A percentile compares a stretch with the other conserved stretches of the same genome.
phyloP scores from a whole-genome alignment of 2,329 filamentous ascomycete species.

The Colletotrichum karsti region DNA sequence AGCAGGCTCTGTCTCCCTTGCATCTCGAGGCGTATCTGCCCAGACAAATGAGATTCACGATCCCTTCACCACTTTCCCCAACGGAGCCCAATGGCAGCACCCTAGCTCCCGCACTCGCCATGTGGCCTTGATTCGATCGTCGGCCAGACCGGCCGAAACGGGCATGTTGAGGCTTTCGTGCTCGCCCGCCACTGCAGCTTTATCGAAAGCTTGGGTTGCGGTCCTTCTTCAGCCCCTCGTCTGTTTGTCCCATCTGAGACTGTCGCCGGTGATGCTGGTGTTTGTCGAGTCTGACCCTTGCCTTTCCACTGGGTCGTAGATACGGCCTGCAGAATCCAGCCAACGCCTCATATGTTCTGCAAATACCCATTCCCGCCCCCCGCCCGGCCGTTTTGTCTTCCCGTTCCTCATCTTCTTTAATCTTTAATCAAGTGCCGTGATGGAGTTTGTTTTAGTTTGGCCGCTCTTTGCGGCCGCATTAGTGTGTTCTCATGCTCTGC shows the following conservation, averaged over 20 bases:
- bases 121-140: neutral
- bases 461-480: neutral
- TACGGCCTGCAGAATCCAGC: neutral
- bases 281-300: neutral
- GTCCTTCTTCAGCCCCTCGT: neutral
- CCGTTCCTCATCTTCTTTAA: neutral
- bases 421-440: neutral
- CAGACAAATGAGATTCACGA: neutral
- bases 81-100: neutral
- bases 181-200: neutral
- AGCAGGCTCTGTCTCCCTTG: constrained; percentile 19
- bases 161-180: constrained; percentile 15
- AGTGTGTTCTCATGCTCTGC: neutral
- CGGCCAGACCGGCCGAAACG: constrained; percentile 14
- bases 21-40: neutral
- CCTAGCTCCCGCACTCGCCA: constrained; percentile 1
- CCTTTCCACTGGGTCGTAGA: neutral
- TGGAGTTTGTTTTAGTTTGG: neutral
- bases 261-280: neutral
- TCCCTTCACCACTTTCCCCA: constrained; percentile 1
- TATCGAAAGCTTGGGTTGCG: neutral
- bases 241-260: neutral
- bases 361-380: constrained; percentile 11
- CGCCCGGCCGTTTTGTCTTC: neutral
- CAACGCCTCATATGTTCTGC: neutral